Percentiles rank a stretch among this genome's conserved stretches.
phyloP scores from a whole-genome alignment of 805 yeast genomes.

The Hanseniaspora taiwanica region DNA sequence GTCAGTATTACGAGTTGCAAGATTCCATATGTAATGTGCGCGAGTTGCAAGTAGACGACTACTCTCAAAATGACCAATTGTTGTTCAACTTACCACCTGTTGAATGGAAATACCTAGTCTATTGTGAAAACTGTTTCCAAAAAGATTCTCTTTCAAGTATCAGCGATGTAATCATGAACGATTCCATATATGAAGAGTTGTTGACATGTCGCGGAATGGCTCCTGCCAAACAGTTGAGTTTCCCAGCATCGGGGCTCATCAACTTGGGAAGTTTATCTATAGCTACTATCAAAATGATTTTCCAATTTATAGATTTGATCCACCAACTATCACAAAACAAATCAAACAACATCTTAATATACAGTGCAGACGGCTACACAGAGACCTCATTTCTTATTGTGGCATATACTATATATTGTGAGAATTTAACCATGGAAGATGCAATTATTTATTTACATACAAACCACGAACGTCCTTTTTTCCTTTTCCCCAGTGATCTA shows the following conservation, averaged over 20 bases:
- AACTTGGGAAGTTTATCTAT: conserved; percentile 65
- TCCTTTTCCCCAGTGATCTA: conserved; percentile 68
- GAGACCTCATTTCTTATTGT: conserved; percentile 70
- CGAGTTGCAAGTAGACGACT: conserved; percentile 10
- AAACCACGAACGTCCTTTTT: conserved; percentile 64
- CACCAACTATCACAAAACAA: conserved; percentile 23
- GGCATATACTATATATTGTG: conserved; percentile 58
- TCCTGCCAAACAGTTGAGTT: conserved; percentile 38
- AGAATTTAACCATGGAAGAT: conserved; percentile 45
- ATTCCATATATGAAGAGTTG: background rate
- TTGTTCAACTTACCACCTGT: conserved; percentile 39
- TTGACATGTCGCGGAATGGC: too few relatives aligned
- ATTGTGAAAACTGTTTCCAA: conserved; percentile 31
- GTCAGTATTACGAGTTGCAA: conserved; percentile 4
- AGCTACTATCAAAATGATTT: conserved; percentile 45
- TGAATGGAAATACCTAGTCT: conserved; percentile 11
- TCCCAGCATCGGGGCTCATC: conserved; percentile 78
- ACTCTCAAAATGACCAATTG: conserved; percentile 15
- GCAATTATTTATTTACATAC: conserved; percentile 54
- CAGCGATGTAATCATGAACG: conserved; percentile 15
- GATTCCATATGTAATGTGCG: conserved; percentile 13
- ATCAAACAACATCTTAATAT: conserved; percentile 49
- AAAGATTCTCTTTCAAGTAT: conserved; percentile 38
- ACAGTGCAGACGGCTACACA: conserved; percentile 86
- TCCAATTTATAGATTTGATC: conserved; percentile 47